Percentiles rank a stretch among this genome's conserved stretches.
These are phyloP conservation scores for Delitschia confertaspora DNA, from an alignment of 495 filamentous ascomycete species.

Conservation along the genomic window DNA sequence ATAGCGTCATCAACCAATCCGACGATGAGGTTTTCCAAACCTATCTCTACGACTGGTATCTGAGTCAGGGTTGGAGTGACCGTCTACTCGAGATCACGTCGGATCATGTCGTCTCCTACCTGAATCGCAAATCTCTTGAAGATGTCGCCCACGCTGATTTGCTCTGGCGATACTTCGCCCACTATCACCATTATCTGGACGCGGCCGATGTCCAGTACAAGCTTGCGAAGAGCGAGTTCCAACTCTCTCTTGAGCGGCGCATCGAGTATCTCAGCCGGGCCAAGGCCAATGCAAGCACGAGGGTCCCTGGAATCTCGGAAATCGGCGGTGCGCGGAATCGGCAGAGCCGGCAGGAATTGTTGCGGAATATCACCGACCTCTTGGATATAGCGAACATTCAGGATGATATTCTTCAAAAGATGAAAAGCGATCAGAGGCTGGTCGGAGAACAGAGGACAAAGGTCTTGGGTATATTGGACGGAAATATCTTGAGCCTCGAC, in stretches of 20 bases:
- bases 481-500: slow-evolving; percentile 60
- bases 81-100: slow-evolving; percentile 76
- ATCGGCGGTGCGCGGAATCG: slow-evolving; percentile 34
- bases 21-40: slow-evolving; percentile 89
- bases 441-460: slow-evolving; percentile 47
- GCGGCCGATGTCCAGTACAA: slow-evolving; percentile 78
- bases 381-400: slow-evolving; percentile 93
- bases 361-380: slow-evolving; percentile 73
- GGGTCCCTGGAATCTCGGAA: slow-evolving; percentile 54
- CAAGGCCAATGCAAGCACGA: slow-evolving; percentile 74
- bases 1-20: slow-evolving; percentile 74
- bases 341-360: slow-evolving; percentile 64
- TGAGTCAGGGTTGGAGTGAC: slow-evolving; percentile 69
- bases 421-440: slow-evolving; percentile 65
- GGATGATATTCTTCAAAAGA: slow-evolving; percentile 74
- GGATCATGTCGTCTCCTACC: slow-evolving; percentile 75
- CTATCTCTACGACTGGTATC: slow-evolving; percentile 94
- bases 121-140: slow-evolving; percentile 59
- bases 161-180: slow-evolving; percentile 83
- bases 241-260: slow-evolving; percentile 62
- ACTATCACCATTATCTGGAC: slow-evolving; percentile 67
- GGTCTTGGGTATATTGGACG: slow-evolving; percentile 60
- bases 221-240: slow-evolving; percentile 72
- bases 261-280: slow-evolving; percentile 85
- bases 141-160: slow-evolving; percentile 74